Base-by-base conservation (phyloP, 441 rosid genomes). In the Arabidopsis lyrata region DNA sequence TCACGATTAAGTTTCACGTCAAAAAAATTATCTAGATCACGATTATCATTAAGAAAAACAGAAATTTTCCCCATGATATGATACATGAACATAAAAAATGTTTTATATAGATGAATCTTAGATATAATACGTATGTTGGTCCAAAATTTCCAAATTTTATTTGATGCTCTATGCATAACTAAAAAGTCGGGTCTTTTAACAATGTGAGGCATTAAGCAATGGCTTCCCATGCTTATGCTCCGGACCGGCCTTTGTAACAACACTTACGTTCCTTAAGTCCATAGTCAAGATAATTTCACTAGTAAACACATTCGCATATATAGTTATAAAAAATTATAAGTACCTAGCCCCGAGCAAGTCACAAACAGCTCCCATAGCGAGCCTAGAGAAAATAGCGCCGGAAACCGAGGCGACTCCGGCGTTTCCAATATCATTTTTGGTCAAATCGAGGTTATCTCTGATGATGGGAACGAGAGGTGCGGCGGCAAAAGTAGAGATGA, bases 321-420 rank as follows among this genome's bases (percentile, higher is more conserved):
- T 4, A 22, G 39, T 24, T 14, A 4, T 65, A 20, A 27, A n/a
- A 27, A 29, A 29, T 15, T 1, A 9, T 14, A 22, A 52, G 22
- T 69, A 69, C 73, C 74, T 69, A 69, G 84, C 78, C n/a, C 84
- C 84, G 9, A 81, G 34, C 24, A 78, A 62, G 74, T 81, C 84
- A 49, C 84, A 78, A 39, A 73, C 78, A 2, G 81, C 82, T 39
- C 84, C 84, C 81, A 81, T 78, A 4, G 70, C 80, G n/a, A 79
- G 82, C 36, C 82, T 69, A 5, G 85, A 79, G 62, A 81, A 76
- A 36, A 82, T 79, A 24, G 77, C 69, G 0, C 85, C 85, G 5
- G 84, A 81, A 24, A 81, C 82, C 0, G 84, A 82, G 16, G 85
- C 82, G 2, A 82, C 77, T 1, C 82, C 82, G 8, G 85, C 82